A percentile compares a stretch with the other conserved stretches of the same genome.
phyloP scores from a whole-genome alignment of 2,329 filamentous ascomycete genomes.

The Claviceps digitariae region DNA sequence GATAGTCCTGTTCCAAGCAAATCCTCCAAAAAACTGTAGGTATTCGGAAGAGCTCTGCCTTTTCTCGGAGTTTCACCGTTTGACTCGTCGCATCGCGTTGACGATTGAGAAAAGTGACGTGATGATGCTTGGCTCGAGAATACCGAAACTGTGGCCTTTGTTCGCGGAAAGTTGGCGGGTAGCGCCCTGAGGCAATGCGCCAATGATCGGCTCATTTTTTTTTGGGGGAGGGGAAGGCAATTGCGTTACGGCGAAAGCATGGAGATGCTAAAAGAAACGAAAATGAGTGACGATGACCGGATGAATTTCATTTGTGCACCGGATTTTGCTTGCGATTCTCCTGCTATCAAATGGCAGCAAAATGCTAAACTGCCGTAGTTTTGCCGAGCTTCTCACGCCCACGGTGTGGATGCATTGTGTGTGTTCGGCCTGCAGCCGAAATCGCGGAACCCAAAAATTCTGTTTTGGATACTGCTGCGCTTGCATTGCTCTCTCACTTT shows the following conservation, averaged over 20 bases:
- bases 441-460: constrained; percentile 27
- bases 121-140: constrained; percentile 10
- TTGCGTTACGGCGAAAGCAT: background rate
- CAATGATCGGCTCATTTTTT: constrained; percentile 31
- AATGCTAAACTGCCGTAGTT: constrained; percentile 19
- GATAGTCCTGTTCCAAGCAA: constrained; percentile 19
- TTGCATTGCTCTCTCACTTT: constrained; percentile 4
- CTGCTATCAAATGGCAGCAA: background rate
- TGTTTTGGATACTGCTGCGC: constrained; percentile 17
- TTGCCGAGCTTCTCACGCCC: constrained; percentile 17
- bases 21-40: constrained; percentile 19
- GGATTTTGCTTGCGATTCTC: background rate
- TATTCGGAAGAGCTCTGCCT: constrained; percentile 13
- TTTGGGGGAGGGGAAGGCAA: constrained; percentile 11
- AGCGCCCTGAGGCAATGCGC: constrained; percentile 29
- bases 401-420: constrained; percentile 1
- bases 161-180: constrained; percentile 16
- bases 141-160: constrained; percentile 11
- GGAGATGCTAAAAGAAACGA: background rate
- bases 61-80: constrained; percentile 11
- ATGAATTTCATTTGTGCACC: background rate
- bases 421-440: constrained; percentile 20
- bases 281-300: background rate
- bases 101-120: constrained; percentile 28
- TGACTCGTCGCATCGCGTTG: constrained; percentile 15